Percentiles rank a stretch among this genome's conserved stretches.
Conservation (phyloP, 208 protist species). For the Leishmania braziliensis region DNA sequence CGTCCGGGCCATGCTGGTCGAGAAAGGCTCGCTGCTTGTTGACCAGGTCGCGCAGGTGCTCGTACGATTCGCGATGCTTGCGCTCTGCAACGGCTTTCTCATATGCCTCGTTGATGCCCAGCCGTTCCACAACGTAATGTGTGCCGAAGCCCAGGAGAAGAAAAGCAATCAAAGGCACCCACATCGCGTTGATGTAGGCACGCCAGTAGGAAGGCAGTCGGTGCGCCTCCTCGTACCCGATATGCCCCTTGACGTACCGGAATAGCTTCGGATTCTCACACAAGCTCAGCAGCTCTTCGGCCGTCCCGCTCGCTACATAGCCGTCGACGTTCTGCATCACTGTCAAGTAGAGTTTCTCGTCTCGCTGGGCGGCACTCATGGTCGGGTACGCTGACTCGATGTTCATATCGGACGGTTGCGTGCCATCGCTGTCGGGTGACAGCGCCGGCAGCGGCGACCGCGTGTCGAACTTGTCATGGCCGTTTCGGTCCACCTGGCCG, state of each 20-base stretch:
- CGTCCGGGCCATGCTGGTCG: background rate
- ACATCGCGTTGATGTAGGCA: constrained; percentile 32
- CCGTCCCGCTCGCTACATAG: constrained; percentile 42
- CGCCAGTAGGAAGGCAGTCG: constrained; percentile 24
- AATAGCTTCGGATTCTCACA: constrained; percentile 60
- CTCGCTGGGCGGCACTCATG: constrained; percentile 28
- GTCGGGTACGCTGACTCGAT: constrained; percentile 26
- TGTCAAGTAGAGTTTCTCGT: constrained; percentile 53
- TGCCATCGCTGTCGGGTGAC: background rate
- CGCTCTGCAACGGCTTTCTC: constrained; percentile 9
- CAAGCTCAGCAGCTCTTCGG: constrained; percentile 49
- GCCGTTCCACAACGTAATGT: constrained; percentile 16
- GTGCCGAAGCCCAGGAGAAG: constrained; percentile 29
- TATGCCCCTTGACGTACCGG: constrained; percentile 39
- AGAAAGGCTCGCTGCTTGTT: constrained; percentile 16
- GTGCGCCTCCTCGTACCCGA: constrained; percentile 67
- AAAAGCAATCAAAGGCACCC: constrained; percentile 40
- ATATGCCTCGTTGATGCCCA: constrained; percentile 20
- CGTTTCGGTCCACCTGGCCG: constrained; percentile 35
- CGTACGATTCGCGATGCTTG: constrained; percentile 9
- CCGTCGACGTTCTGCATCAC: constrained; percentile 48
- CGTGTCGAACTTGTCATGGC: constrained; percentile 11
- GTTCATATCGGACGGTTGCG: background rate
- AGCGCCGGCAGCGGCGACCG: background rate
- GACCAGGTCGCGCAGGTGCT: constrained; percentile 10